phyloP scores from a whole-genome alignment of 2,329 filamentous ascomycete genomes.

The Fusarium ramigenum region DNA sequence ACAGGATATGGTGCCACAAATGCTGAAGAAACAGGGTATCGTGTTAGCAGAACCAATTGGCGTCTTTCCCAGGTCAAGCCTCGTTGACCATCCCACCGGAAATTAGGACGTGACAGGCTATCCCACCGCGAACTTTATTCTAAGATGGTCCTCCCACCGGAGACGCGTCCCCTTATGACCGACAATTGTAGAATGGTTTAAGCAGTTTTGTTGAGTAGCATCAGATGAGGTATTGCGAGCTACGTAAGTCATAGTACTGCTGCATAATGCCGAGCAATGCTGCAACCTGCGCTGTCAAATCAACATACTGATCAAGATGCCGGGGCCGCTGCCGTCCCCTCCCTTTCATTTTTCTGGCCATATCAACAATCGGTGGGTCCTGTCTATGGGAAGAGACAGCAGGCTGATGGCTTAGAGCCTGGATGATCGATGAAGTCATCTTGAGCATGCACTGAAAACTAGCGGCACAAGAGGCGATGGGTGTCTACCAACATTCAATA shows the following conservation, averaged over 20 bases:
- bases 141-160: background rate
- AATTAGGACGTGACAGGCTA: rapidly evolving
- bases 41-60: background rate
- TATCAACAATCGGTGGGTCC: rapidly evolving
- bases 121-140: background rate
- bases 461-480: background rate
- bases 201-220: rapidly evolving
- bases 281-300: too few relatives aligned
- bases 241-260: too few relatives aligned
- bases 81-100: background rate
- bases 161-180: rapidly evolving
- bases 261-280: too few relatives aligned
- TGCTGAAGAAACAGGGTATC: background rate
- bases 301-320: too few relatives aligned
- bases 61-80: background rate
- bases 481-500: background rate
- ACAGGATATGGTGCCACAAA: background rate
- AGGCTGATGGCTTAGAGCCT: background rate
- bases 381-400: background rate
- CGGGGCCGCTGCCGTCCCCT: too few relatives aligned
- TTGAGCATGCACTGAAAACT: background rate
- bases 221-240: rapidly evolving
- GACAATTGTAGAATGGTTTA: rapidly evolving
- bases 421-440: background rate
- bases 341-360: too few relatives aligned